Evolutionary conservation across 352 stramenopile genomes (phyloP).

Genomic region (Phytopythium boreale): DNA sequence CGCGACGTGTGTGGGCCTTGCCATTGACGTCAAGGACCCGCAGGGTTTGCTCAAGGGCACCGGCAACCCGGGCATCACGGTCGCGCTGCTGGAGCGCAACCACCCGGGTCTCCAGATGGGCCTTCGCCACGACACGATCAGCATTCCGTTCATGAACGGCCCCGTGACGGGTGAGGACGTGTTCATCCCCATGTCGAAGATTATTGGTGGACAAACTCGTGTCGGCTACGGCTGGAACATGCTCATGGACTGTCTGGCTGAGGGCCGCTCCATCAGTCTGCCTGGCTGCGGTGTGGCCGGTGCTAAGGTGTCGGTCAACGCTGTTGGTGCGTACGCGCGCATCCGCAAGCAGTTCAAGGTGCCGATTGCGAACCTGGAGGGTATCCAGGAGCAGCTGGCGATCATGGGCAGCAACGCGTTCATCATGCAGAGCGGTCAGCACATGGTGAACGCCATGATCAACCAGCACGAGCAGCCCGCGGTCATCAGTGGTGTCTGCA

Average conservation of each 20-base stretch:
- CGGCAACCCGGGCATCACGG: slow-evolving; percentile 94
- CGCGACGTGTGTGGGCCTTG: slow-evolving; percentile 95
- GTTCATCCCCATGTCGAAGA: slow-evolving; percentile 98
- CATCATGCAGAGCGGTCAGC: slow-evolving; percentile 94
- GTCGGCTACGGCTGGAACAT: slow-evolving; percentile 99
- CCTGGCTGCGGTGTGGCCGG: slow-evolving; percentile 92
- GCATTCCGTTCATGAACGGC: slow-evolving; percentile 98
- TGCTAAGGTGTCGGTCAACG: slow-evolving; percentile 90
- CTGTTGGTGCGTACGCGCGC: slow-evolving; percentile 93
- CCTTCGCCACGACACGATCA: slow-evolving; percentile 93
- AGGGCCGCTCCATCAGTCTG: slow-evolving; percentile 96
- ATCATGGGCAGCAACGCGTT: slow-evolving; percentile 92
- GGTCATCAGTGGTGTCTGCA: slow-evolving; percentile 98
- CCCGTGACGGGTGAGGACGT: slow-evolving; percentile 96
- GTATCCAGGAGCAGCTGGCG: slow-evolving; percentile 97
- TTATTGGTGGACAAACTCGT: slow-evolving; percentile 95
- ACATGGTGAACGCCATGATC: slow-evolving; percentile 99
- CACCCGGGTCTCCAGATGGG: slow-evolving; percentile 95
- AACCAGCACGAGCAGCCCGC: slow-evolving; percentile 98
- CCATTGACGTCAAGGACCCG: slow-evolving; percentile 96
- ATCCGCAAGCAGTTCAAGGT: slow-evolving; percentile 99
- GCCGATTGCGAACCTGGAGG: slow-evolving; percentile 97
- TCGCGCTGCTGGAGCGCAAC: slow-evolving; percentile 95
- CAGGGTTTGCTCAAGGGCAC: slow-evolving; percentile 92
- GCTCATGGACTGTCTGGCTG: slow-evolving; percentile 98